Evolutionary conservation across 768 basidiomycete genomes (phyloP).

Genomic region (Russula lepida): DNA sequence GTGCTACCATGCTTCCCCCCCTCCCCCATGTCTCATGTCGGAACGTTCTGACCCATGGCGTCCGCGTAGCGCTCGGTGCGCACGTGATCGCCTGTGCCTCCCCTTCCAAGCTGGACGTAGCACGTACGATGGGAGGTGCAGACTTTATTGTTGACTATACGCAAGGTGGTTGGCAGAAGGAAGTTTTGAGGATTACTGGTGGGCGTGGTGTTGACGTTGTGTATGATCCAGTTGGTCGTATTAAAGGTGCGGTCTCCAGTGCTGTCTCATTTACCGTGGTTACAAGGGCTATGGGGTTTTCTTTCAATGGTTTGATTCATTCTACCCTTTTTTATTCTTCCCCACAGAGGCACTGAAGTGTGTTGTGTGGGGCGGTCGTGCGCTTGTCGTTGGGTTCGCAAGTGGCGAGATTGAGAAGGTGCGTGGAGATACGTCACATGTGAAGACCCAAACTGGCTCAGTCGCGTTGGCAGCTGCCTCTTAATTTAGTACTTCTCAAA

Average conservation of each 20-base stretch:
- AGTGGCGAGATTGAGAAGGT: constrained; percentile 81
- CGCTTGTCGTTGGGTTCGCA: constrained; percentile 90
- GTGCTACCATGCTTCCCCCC: too few species aligned
- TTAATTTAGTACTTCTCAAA: constrained; percentile 40
- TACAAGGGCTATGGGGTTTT: background rate
- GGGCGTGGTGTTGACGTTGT: constrained; percentile 84
- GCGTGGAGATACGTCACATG: background rate
- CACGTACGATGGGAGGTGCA: constrained; percentile 67
- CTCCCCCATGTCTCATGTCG: background rate
- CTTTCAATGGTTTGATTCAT: background rate
- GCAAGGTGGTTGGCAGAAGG: constrained; percentile 76
- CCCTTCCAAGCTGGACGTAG: constrained; percentile 68
- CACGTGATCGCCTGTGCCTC: constrained; percentile 93
- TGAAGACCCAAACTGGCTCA: background rate
- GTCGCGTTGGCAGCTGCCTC: constrained; percentile 47
- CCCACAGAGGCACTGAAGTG: constrained; percentile 77
- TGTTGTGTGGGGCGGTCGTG: constrained; percentile 89
- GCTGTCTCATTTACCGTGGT: constrained; percentile 6
- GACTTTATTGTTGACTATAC: constrained; percentile 79
- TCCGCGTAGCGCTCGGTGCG: constrained; percentile 64
- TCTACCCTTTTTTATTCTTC: constrained; percentile 12
- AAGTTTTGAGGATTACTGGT: constrained; percentile 73
- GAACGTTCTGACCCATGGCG: background rate
- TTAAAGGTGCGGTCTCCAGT: constrained; percentile 50
- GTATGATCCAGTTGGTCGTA: constrained; percentile 80